A percentile compares a stretch with the other conserved stretches of the same genome.
These are phyloP conservation scores for Piper betle DNA, from an alignment of 164 flowering plant genomes.

Conservation along the genomic window DNA sequence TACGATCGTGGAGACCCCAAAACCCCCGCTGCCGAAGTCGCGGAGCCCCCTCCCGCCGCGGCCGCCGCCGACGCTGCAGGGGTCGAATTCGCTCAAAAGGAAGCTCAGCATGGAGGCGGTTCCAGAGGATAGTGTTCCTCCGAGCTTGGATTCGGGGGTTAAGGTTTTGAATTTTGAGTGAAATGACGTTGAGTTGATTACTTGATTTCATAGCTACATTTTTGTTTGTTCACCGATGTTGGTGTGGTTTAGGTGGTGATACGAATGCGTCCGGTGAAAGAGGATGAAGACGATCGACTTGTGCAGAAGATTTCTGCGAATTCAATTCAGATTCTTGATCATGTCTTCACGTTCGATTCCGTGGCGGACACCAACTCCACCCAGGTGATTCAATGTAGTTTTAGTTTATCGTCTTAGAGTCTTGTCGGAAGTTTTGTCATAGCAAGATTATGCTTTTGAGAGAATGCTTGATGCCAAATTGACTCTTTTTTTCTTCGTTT, in stretches of 20 bases:
- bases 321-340: conserved; percentile 63
- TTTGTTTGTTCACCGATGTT: neutral
- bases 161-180: conserved; percentile 25
- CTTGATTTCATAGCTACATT: neutral
- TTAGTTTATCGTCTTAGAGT: neutral
- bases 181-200: neutral
- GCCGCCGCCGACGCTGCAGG: conserved; percentile 33
- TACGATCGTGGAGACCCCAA: conserved; percentile 12
- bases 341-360: conserved; percentile 76
- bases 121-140: conserved; percentile 25
- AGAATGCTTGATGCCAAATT: neutral
- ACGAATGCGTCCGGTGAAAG: conserved; percentile 76
- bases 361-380: conserved; percentile 65
- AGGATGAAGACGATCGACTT: conserved; percentile 55
- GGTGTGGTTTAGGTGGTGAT: conserved; percentile 48
- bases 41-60: conserved; percentile 75
- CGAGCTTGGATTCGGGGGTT: conserved; percentile 62
- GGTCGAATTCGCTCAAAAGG: conserved; percentile 55
- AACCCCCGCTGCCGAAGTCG: conserved; percentile 26
- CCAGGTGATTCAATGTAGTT: conserved; percentile 33
- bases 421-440: neutral
- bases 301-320: conserved; percentile 50
- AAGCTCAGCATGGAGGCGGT: conserved; percentile 44
- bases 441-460: neutral
- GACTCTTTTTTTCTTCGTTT: neutral